These are phyloP conservation scores for Plasmodium reichenowi DNA, from an alignment of 169 alveolate species.

Conservation along the genomic window DNA sequence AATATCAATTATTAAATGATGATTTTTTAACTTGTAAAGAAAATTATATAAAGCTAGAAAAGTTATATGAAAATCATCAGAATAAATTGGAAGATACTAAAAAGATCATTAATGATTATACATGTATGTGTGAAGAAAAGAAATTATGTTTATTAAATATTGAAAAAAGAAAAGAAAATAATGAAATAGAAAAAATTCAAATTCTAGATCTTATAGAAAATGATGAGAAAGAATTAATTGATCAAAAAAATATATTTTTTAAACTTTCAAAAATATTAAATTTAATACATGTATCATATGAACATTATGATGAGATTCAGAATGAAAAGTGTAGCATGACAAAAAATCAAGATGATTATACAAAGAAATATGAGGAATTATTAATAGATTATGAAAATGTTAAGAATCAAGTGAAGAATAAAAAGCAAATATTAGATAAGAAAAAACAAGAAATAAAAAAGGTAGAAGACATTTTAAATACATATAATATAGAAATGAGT, in stretches of 20 bases:
- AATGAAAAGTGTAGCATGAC: conserved; percentile 2
- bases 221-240: conserved; percentile 33
- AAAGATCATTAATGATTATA: conserved; percentile 4
- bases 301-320: conserved; percentile 10
- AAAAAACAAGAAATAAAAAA: conserved; percentile 23
- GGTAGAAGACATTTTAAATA: neutral
- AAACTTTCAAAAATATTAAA: conserved; percentile 49
- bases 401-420: neutral
- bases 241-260: conserved; percentile 42
- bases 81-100: conserved; percentile 16
- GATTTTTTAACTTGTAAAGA: conserved; percentile 15
- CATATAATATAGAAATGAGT: conserved; percentile 9
- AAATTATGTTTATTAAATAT: conserved; percentile 17
- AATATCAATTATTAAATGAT: conserved; percentile 19
- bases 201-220: conserved; percentile 19
- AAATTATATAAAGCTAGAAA: conserved; percentile 2
- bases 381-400: neutral
- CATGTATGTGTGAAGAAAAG: neutral
- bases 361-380: conserved; percentile 15
- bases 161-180: conserved; percentile 15
- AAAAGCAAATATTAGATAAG: neutral
- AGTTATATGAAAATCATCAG: conserved; percentile 3
- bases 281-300: conserved; percentile 41
- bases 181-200: conserved; percentile 53
- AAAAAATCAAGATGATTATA: neutral